phyloP scores from a whole-genome alignment of 148 eudicot species.

The Cornus florida region DNA sequence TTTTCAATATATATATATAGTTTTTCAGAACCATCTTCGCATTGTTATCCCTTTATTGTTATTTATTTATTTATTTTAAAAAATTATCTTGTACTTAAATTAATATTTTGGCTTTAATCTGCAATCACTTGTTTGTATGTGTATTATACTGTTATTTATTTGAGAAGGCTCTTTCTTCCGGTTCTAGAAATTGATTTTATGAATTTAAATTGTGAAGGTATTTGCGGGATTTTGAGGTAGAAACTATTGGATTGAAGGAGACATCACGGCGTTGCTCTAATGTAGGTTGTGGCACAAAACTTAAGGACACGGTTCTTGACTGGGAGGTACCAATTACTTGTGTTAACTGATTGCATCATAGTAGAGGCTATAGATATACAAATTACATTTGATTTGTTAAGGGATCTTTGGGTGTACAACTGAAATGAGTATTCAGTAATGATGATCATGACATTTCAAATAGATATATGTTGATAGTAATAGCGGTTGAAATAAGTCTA shows the following conservation, averaged over 20 bases:
- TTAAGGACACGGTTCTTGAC: conserved; percentile 91
- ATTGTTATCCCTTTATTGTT: background rate
- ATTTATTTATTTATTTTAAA: background rate
- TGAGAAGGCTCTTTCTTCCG: background rate
- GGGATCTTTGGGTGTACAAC: background rate
- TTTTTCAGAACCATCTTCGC: background rate
- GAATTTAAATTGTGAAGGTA: conserved; percentile 48
- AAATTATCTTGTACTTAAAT: background rate
- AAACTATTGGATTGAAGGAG: conserved; percentile 91
- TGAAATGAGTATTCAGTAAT: background rate
- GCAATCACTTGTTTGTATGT: background rate
- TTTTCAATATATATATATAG: background rate
- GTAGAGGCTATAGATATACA: background rate
- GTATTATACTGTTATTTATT: background rate
- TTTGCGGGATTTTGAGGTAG: conserved; percentile 93
- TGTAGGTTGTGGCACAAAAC: conserved; percentile 59
- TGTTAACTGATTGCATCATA: background rate
- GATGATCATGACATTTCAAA: background rate
- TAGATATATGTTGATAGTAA: too few species aligned
- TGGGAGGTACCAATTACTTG: conserved; percentile 76
- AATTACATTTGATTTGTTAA: conserved; percentile 1
- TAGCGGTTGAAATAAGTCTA: too few species aligned
- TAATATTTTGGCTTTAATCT: background rate
- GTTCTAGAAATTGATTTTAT: background rate
- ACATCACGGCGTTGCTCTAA: conserved; percentile 76